These are phyloP conservation scores for Allium fistulosum DNA, from an alignment of 106 monocot genomes.

Conservation along the genomic window DNA sequence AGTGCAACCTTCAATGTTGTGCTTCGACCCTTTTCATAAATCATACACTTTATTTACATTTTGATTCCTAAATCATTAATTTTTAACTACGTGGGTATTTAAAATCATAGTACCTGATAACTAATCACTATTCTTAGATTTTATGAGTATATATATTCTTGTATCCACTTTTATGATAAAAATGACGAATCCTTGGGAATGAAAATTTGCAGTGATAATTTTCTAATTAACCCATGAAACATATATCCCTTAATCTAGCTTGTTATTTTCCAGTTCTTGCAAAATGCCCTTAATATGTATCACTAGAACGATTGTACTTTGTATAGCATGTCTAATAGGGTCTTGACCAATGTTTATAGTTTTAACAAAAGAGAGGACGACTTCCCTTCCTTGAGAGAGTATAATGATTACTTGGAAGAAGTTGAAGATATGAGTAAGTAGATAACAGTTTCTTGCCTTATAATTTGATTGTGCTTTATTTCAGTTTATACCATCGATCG, in stretches of 20 bases:
- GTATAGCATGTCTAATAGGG: neutral
- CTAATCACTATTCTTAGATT: too few species aligned
- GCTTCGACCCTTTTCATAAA: too few species aligned
- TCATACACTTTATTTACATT: too few species aligned
- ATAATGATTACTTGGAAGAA: slow-evolving; percentile 97
- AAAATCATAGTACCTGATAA: too few species aligned
- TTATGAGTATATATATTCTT: too few species aligned
- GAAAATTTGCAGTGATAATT: neutral
- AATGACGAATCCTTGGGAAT: neutral
- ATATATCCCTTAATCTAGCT: too few species aligned
- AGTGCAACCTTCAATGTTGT: too few species aligned
- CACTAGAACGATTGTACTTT: neutral
- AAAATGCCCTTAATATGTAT: neutral
- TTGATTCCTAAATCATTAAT: too few species aligned
- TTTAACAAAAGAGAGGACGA: slow-evolving; percentile 90
- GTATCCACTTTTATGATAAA: neutral
- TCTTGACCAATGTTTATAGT: slow-evolving; percentile 23
- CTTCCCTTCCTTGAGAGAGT: slow-evolving; percentile 66
- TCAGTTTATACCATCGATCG: neutral
- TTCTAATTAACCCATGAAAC: neutral
- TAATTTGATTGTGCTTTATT: neutral
- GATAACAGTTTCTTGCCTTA: neutral
- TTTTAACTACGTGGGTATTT: too few species aligned
- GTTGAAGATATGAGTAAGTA: slow-evolving; percentile 97
- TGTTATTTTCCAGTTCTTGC: too few species aligned